These are phyloP conservation scores for Carpinus viminea DNA, from an alignment of 306 rosid species.

Conservation along the genomic window DNA sequence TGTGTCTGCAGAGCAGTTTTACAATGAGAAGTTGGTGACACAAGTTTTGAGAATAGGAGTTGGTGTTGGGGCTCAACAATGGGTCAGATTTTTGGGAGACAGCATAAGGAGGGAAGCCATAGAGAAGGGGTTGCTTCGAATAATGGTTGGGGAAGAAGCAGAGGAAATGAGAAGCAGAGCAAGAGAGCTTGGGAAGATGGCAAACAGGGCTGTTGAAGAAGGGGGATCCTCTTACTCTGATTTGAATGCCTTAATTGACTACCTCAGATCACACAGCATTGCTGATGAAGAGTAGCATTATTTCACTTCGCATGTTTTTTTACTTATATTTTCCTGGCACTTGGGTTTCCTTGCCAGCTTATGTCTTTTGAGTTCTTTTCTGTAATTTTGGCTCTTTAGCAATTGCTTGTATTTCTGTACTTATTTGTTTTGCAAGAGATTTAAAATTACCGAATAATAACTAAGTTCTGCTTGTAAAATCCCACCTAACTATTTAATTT, in stretches of 20 bases:
- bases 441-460: no score
- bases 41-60: conserved; percentile 34
- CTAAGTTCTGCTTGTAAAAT: no score
- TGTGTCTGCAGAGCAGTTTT: conserved; percentile 28
- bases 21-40: conserved; percentile 41
- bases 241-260: conserved; percentile 18
- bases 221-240: conserved; percentile 26
- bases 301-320: no score
- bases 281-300: background rate
- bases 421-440: no score
- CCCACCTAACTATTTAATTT: no score
- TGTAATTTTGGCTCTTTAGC: no score
- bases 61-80: conserved; percentile 1
- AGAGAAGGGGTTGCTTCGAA: conserved; percentile 10
- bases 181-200: conserved; percentile 14
- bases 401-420: no score
- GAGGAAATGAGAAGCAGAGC: conserved; percentile 26
- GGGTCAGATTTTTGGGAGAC: conserved; percentile 3
- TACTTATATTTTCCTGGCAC: no score
- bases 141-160: conserved; percentile 22
- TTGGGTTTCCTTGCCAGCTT: background rate
- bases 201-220: conserved; percentile 15
- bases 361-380: background rate
- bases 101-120: conserved; percentile 4
- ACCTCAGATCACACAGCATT: background rate